Percentiles rank a stretch among this genome's conserved stretches.
Evolutionary conservation across 257 asterid species (phyloP).

Genomic region (Misopates orontium): DNA sequence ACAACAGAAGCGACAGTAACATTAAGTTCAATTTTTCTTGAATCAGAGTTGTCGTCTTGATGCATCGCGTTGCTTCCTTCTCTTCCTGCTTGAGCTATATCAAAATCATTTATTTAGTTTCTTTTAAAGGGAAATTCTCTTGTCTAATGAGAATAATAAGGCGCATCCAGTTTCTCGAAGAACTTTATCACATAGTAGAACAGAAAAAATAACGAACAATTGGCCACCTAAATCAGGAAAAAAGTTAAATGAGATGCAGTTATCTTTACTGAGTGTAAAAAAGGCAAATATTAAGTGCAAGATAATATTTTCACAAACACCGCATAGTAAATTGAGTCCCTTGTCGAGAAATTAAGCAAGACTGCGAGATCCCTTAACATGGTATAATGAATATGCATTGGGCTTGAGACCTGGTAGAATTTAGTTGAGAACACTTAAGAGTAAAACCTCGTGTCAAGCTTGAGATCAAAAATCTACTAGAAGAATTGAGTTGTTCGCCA

Average conservation of each 20-base stretch:
- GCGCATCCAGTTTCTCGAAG: background rate
- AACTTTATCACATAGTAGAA: background rate
- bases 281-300: background rate
- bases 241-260: background rate
- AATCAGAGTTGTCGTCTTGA: conserved; percentile 27
- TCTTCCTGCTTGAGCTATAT: conserved; percentile 51
- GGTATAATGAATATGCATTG: too few relatives aligned
- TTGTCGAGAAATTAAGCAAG: background rate
- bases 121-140: background rate
- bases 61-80: conserved; percentile 25
- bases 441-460: too few relatives aligned
- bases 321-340: background rate
- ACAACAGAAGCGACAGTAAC: conserved; percentile 35
- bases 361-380: background rate
- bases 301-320: background rate
- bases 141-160: conserved; percentile 9
- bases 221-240: background rate
- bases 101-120: conserved; percentile 22
- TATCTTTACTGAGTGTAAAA: background rate
- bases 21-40: conserved; percentile 57
- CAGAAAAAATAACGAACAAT: background rate
- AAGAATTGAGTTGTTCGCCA: too few relatives aligned
- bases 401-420: too few relatives aligned
- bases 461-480: too few relatives aligned
- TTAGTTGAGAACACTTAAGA: too few relatives aligned